Base-by-base conservation (phyloP, 257 asterid genomes). In the Lycium barbarum region DNA sequence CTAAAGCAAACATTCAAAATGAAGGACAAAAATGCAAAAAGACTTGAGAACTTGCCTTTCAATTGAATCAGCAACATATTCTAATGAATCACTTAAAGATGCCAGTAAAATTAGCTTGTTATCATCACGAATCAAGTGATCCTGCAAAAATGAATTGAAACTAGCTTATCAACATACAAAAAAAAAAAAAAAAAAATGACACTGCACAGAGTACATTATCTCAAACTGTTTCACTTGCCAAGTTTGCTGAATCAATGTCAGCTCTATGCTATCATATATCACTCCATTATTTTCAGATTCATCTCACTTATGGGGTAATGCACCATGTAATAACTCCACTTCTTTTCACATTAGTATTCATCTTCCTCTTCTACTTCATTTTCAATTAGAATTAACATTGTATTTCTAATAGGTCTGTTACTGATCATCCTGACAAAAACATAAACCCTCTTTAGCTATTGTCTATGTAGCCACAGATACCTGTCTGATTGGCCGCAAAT, bases 11-110 rank as follows among this genome's bases (percentile, higher is more conserved):
- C 53, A 51, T 66, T 51, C 40, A 80, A 55, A 22, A 73, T 40
- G 78, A 63, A 78, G 84, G 35, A 82, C 62, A 66, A n/a, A 68
- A 85, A 81, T 84, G 86, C 81, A 72, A 84, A 80, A 38, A 81
- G 85, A 81, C 49, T 78, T 66, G 55, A 85, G 35, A 86, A 89
- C 93, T 92, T 89, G 90, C 99, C 99, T 94, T 91, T 95, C 98
- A 89, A 97, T 93, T 49, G 98, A 94, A 78, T 95, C 98, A 38
- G 99, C 98, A 82, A 97, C 92, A 90, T 93, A 97, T 89, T 97
- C 99, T 92, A 97, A 82, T 84, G 99, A 97, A 91, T 97, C 99
- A 63, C 99, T 94, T 90, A 97, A 83, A 74, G 99, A 97, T 82
- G 99, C 98, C 94, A 97, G 84, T 74, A 97, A 90, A 88, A 93